A percentile compares a stretch with the other conserved stretches of the same genome.
Conservation (phyloP, 208 protist species). For the Acanthamoeba royreba region DNA sequence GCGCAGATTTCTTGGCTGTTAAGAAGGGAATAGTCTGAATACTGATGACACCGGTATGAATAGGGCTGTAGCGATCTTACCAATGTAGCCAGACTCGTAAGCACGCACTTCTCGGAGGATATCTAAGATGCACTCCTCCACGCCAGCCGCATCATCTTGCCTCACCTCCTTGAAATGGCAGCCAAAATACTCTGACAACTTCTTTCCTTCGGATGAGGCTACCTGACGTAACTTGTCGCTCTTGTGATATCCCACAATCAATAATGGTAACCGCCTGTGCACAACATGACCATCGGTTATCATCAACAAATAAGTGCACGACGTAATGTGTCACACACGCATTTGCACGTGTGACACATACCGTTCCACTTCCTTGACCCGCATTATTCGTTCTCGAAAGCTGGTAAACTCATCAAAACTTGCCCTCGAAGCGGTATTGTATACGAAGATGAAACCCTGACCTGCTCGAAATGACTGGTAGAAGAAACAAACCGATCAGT, state of each 20-base stretch:
- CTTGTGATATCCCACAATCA: neutral
- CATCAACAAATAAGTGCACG: too few relatives aligned
- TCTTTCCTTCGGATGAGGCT: neutral
- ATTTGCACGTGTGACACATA: too few relatives aligned
- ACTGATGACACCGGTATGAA: neutral
- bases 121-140: neutral
- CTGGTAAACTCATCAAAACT: slow-evolving; percentile 36
- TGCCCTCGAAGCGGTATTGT: slow-evolving; percentile 48
- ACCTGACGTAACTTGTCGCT: neutral
- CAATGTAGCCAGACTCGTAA: neutral
- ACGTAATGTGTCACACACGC: too few relatives aligned
- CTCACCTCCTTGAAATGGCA: neutral
- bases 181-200: neutral
- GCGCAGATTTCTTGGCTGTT: neutral
- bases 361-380: neutral
- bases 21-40: neutral
- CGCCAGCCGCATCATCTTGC: neutral
- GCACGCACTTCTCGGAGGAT: neutral
- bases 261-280: neutral
- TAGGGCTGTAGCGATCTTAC: too few relatives aligned
- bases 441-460: slow-evolving; percentile 55
- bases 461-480: neutral
- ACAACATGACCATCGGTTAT: too few relatives aligned
- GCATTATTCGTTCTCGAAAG: slow-evolving; percentile 44
- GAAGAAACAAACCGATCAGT: neutral